Conservation (phyloP, 2,329 filamentous ascomycete genomes). For the Exophiala lecanii-corni region DNA sequence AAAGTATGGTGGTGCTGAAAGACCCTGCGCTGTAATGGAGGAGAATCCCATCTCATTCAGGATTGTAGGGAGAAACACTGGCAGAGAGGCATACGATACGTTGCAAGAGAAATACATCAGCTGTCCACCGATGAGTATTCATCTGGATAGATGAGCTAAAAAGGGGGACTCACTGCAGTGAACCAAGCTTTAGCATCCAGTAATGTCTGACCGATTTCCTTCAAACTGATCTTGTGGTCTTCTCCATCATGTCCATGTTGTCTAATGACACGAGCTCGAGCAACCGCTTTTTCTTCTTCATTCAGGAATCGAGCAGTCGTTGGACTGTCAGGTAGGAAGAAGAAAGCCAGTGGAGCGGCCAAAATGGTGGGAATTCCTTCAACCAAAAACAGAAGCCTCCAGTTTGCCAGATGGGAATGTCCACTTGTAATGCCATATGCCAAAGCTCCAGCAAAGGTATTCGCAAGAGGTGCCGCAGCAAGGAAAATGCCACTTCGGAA, state of each 20-base stretch:
- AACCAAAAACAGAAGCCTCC: slow-evolving; percentile 62
- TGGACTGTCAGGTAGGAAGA: slow-evolving; percentile 48
- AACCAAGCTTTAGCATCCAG: slow-evolving; percentile 47
- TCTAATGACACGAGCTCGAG: slow-evolving; percentile 30
- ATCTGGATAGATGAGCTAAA: too few species aligned
- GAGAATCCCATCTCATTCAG: slow-evolving; percentile 64
- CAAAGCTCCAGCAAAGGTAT: slow-evolving; percentile 68
- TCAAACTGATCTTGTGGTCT: slow-evolving; percentile 42
- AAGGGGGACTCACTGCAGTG: slow-evolving; percentile 36
- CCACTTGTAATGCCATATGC: slow-evolving; percentile 63
- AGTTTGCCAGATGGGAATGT: slow-evolving; percentile 53
- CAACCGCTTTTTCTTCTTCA: slow-evolving; percentile 42
- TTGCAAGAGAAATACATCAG: slow-evolving; percentile 57
- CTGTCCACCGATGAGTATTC: too few species aligned
- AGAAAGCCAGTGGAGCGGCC: slow-evolving; percentile 50
- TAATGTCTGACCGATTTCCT: slow-evolving; percentile 44
- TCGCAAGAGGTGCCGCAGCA: slow-evolving; percentile 63
- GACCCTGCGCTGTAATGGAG: slow-evolving; percentile 62
- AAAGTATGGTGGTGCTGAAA: slow-evolving; percentile 68
- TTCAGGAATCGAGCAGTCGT: slow-evolving; percentile 42
- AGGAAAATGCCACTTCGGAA: slow-evolving; percentile 54
- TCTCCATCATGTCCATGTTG: slow-evolving; percentile 35
- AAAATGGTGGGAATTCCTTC: slow-evolving; percentile 59
- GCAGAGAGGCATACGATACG: slow-evolving; percentile 61
- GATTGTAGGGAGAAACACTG: slow-evolving; percentile 62